Conservation (phyloP, 148 eudicot species). For the Nepenthes gracilis region DNA sequence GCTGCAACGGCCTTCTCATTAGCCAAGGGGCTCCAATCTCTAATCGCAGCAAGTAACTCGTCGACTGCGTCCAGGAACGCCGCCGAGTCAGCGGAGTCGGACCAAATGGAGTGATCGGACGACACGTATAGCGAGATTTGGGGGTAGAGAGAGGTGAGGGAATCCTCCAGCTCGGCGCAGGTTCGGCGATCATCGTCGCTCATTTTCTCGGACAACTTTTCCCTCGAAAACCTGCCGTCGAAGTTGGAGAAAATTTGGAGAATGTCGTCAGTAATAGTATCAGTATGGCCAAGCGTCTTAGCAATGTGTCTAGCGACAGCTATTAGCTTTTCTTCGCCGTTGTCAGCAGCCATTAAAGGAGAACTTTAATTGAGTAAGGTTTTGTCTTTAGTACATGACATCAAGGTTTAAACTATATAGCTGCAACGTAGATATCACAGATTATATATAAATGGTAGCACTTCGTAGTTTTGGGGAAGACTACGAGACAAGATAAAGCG, state of each 20-base stretch:
- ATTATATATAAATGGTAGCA: too few relatives aligned
- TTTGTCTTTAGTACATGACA: too few relatives aligned
- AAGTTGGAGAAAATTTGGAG: conserved; percentile 88
- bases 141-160: conserved; percentile 31
- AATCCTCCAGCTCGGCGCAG: conserved; percentile 22
- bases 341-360: conserved; percentile 17
- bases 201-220: conserved; percentile 40
- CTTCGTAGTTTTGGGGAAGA: too few relatives aligned
- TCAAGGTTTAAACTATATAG: too few relatives aligned
- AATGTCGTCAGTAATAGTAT: conserved; percentile 82
- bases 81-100: conserved; percentile 40
- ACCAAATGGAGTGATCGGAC: conserved; percentile 58
- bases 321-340: conserved; percentile 87
- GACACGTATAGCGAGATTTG: conserved; percentile 47
- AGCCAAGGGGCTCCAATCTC: conserved; percentile 43
- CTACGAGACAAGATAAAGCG: too few relatives aligned
- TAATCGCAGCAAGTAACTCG: conserved; percentile 31
- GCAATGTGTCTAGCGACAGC: conserved; percentile 95
- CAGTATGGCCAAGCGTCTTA: conserved; percentile 78
- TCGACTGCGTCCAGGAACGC: conserved; percentile 54
- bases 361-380: not conserved
- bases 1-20: conserved; percentile 29
- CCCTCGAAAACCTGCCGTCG: conserved; percentile 70
- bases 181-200: conserved; percentile 12
- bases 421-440: too few relatives aligned